Percentiles rank a stretch among this genome's conserved stretches.
phyloP scores from a whole-genome alignment of 2,329 filamentous ascomycete genomes.

The Xylaria sp. region DNA sequence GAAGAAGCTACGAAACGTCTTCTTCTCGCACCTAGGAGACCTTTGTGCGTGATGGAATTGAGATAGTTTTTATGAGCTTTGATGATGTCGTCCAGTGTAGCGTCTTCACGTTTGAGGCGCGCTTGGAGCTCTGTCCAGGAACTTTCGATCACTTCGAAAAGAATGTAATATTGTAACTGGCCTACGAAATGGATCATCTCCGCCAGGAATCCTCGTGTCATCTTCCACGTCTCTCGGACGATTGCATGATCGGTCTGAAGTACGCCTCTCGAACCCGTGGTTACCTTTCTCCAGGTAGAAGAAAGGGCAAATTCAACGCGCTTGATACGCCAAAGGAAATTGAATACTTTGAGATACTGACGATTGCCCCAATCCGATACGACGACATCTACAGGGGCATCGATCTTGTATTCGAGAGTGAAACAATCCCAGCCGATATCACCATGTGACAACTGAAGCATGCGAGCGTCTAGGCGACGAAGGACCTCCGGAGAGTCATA shows the following conservation, averaged over 20 bases:
- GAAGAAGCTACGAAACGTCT: slow-evolving; percentile 55
- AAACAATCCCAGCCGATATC: slow-evolving; percentile 99
- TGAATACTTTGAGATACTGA: slow-evolving; percentile 98
- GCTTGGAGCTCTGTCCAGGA: slow-evolving; percentile 92
- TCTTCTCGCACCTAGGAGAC: slow-evolving; percentile 80
- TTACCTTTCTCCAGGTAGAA: slow-evolving; percentile 92
- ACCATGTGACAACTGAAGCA: slow-evolving; percentile 94
- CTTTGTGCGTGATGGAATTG: slow-evolving; percentile 94
- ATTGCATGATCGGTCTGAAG: slow-evolving; percentile 76
- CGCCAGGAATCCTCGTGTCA: slow-evolving; percentile 84
- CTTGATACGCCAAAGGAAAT: slow-evolving; percentile 98
- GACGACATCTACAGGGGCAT: slow-evolving; percentile 94
- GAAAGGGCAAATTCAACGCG: slow-evolving; percentile 93
- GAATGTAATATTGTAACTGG: slow-evolving; percentile 97
- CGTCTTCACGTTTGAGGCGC: slow-evolving; percentile 83
- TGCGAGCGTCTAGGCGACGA: slow-evolving; percentile 91
- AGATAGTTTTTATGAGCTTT: slow-evolving; percentile 90
- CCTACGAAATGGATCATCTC: slow-evolving; percentile 99
- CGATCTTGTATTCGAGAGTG: slow-evolving; percentile 98
- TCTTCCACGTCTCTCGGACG: slow-evolving; percentile 86
- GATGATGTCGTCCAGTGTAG: slow-evolving; percentile 94
- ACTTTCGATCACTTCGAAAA: slow-evolving; percentile 97
- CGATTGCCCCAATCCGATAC: slow-evolving; percentile 95
- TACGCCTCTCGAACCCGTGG: slow-evolving; percentile 94
- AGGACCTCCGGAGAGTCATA: slow-evolving; percentile 94